Evolutionary conservation across 257 asterid species (phyloP).

Genomic region (Fraxinus pennsylvanica): DNA sequence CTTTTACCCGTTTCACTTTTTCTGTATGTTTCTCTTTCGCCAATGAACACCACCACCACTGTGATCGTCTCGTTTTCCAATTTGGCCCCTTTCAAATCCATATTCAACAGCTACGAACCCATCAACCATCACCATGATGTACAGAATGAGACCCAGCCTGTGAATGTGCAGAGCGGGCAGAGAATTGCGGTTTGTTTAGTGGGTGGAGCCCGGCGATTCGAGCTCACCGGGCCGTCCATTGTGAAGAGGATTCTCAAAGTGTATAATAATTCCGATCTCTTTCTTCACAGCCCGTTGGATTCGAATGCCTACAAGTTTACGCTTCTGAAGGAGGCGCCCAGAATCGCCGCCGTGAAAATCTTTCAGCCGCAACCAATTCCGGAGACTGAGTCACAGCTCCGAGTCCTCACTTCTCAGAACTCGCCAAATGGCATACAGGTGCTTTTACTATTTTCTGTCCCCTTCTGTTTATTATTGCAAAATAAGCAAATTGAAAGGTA

Average conservation of each 20-base stretch:
- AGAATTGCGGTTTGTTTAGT: slow-evolving; percentile 91
- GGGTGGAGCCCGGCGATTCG: slow-evolving; percentile 97
- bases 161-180: slow-evolving; percentile 34
- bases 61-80: slow-evolving; percentile 30
- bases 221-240: slow-evolving; percentile 92
- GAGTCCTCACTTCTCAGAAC: slow-evolving; percentile 71
- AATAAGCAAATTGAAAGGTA: neutral
- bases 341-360: slow-evolving; percentile 70
- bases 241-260: slow-evolving; percentile 57
- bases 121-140: neutral
- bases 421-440: slow-evolving; percentile 99
- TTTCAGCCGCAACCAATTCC: slow-evolving; percentile 56
- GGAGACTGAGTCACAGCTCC: slow-evolving; percentile 53
- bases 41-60: slow-evolving; percentile 25
- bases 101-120: slow-evolving; percentile 30
- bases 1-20: slow-evolving; percentile 54
- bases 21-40: slow-evolving; percentile 48
- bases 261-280: slow-evolving; percentile 72
- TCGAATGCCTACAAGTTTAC: slow-evolving; percentile 63
- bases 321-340: slow-evolving; percentile 66
- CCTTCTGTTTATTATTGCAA: neutral
- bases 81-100: slow-evolving; percentile 53
- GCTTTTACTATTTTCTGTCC: neutral
- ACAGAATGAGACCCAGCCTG: neutral
- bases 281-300: slow-evolving; percentile 77